Conservation (phyloP, 257 asterid genomes). For the Mentha longifolia region DNA sequence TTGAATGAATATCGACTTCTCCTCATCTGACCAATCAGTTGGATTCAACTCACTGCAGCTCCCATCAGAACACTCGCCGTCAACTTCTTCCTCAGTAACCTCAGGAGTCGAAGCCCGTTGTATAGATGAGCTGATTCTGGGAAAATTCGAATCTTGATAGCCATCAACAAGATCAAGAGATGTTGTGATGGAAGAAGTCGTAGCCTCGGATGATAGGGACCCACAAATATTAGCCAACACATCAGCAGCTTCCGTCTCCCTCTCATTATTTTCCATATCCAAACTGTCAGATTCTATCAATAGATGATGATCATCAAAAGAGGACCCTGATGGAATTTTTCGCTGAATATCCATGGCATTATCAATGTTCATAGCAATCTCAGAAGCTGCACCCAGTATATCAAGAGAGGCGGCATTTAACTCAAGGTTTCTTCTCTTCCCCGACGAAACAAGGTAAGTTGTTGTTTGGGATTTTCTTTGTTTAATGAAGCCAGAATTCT, state of each 20-base stretch:
- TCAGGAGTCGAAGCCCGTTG: constrained; percentile 63
- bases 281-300: constrained; percentile 52
- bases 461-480: constrained; percentile 56
- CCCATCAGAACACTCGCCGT: constrained; percentile 81
- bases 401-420: constrained; percentile 77
- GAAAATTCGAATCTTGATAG: constrained; percentile 55
- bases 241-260: constrained; percentile 83
- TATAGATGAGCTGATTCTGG: constrained; percentile 45
- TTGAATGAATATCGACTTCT: constrained; percentile 67
- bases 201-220: constrained; percentile 88
- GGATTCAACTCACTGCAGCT: constrained; percentile 79
- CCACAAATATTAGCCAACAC: constrained; percentile 96
- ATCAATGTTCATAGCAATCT: constrained; percentile 57
- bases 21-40: constrained; percentile 89
- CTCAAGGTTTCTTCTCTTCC: constrained; percentile 78
- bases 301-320: constrained; percentile 41
- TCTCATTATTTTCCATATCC: constrained; percentile 47
- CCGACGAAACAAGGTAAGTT: constrained; percentile 67
- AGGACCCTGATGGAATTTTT: constrained; percentile 42
- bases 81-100: constrained; percentile 51
- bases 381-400: constrained; percentile 82
- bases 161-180: constrained; percentile 72
- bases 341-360: constrained; percentile 46
- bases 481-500: constrained; percentile 52
- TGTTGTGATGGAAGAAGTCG: constrained; percentile 86